Base-by-base conservation (phyloP, 148 eudicot genomes). In the Camellia japonica region DNA sequence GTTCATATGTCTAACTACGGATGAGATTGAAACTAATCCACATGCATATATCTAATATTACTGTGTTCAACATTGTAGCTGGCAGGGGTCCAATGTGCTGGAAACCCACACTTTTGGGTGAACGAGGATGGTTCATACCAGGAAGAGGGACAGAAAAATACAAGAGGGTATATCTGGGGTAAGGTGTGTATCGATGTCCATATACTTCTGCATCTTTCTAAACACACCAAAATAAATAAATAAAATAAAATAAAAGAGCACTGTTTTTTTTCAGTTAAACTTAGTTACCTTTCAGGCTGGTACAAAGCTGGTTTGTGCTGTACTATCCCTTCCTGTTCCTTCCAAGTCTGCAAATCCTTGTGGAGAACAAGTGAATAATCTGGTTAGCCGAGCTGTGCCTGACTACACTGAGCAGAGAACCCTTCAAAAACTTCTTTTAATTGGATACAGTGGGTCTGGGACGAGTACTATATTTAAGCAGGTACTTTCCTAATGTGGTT, bases 61-160 rank as follows among this genome's bases (percentile, higher is more conserved):
- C 71, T 62, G 8, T 81, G 65, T 79, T 75, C 52, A 58, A 70
- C 69, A 49, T 71, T 86, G 77, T 87, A 96, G 99, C 87, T 96
- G 83, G 94, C 99, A 10, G 99, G 99, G 83, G 99, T 96, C 76
- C 98, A 94, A 74, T 96, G 99, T 86, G 99, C 98, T 78, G 99
- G 99, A 18, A 94, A 92, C 87, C 99, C 99, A 75, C 99, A 96
- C 90, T 94, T 96, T 87, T 96, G 99, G 99, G 94, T 96, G 88
- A 96, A 96, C 69, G 99, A 96, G 38, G 99, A 96, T 84, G 99
- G 99, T 77, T 96, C 99, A 55, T 96, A 96, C 84, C 99, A 94
- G 85, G 99, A 96, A 88, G 99, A 96, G 85, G 99, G 99, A 80
- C 99, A 96, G 68, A 96, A 94, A 69, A 94, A 96, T 80, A 96